These are phyloP conservation scores for Alopecurus myosuroides DNA, from an alignment of 176 grass and related monocot genomes.

Conservation along the genomic window DNA sequence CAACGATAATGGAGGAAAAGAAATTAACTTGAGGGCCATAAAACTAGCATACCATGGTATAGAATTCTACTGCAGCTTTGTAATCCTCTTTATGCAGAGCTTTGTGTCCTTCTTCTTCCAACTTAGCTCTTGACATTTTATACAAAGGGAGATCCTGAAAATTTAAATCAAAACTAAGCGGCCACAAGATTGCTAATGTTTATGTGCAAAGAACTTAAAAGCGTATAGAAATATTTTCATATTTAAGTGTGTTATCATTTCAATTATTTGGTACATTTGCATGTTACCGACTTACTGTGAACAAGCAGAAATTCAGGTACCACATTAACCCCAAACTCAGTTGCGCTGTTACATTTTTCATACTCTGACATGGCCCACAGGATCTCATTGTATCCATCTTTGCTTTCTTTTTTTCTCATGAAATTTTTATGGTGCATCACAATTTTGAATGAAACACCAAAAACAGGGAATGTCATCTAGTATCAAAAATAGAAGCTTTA, in stretches of 20 bases:
- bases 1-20: not conserved
- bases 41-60: not conserved
- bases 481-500: not conserved
- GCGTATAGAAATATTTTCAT: not conserved
- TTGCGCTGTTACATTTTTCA: not conserved
- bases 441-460: not conserved
- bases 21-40: not conserved
- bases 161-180: not conserved
- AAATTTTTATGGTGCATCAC: not conserved
- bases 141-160: not conserved
- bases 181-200: not conserved
- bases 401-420: not conserved
- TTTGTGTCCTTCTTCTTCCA: not conserved
- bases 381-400: not conserved
- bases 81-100: not conserved
- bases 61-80: not conserved
- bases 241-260: not conserved
- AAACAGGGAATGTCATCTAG: not conserved
- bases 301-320: not conserved
- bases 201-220: not conserved
- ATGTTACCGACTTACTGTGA: not conserved
- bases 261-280: not conserved
- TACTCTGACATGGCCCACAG: not conserved
- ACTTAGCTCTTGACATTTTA: conserved; percentile 1
- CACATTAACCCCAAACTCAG: not conserved